These are phyloP conservation scores for Datura wrightii DNA, from an alignment of 257 asterid genomes.

Conservation along the genomic window DNA sequence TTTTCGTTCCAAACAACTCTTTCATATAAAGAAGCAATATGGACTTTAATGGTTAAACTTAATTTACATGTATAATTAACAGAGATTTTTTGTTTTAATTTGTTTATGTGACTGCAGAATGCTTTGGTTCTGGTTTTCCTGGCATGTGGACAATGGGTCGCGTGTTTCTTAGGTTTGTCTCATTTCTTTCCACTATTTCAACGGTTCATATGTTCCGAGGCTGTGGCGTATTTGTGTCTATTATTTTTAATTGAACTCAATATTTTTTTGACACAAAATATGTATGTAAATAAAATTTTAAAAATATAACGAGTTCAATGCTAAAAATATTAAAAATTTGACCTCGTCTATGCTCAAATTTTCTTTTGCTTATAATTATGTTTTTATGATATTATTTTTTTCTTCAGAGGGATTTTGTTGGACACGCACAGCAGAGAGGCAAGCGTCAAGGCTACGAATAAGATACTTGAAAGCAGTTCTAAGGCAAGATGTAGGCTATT, in stretches of 20 bases:
- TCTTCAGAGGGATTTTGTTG: slow-evolving; percentile 88
- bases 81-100: not conserved
- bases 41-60: not conserved
- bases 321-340: not conserved
- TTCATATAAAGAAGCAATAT: not conserved
- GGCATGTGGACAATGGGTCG: slow-evolving; percentile 75
- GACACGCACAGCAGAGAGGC: slow-evolving; percentile 96
- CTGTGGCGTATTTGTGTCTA: not conserved
- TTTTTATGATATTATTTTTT: not conserved
- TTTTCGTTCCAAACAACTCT: not conserved
- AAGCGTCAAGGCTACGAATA: slow-evolving; percentile 73
- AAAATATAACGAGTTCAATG: not conserved
- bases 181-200: not conserved
- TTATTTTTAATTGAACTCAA: not conserved
- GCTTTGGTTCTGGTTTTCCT: slow-evolving; percentile 75
- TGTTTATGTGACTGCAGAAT: slow-evolving; percentile 55
- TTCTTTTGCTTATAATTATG: not conserved
- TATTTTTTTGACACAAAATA: not conserved
- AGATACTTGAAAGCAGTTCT: slow-evolving; percentile 82
- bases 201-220: too few relatives aligned
- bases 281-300: too few relatives aligned
- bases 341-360: too few relatives aligned
- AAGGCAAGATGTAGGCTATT: slow-evolving; percentile 95
- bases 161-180: slow-evolving; percentile 77
- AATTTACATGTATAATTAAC: not conserved